Evolutionary conservation across 495 filamentous ascomycete species (phyloP).

Genomic region (Podospora comata): DNA sequence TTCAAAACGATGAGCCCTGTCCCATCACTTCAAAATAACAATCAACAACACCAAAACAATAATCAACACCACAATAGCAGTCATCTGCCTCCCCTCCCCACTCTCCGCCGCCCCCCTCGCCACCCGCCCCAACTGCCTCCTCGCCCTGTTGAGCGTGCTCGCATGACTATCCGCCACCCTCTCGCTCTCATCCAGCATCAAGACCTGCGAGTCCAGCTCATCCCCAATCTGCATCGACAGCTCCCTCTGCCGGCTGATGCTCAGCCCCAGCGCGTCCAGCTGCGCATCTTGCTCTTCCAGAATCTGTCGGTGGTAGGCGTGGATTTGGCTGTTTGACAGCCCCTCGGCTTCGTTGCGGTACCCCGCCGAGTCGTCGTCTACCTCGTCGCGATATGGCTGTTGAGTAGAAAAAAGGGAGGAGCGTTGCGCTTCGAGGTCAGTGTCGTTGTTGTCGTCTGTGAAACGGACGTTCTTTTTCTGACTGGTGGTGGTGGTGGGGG

Average conservation of each 20-base stretch:
- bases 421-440: constrained; percentile 45
- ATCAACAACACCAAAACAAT: constrained; percentile 75
- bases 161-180: constrained; percentile 76
- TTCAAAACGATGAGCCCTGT: not conserved
- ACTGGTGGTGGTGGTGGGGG: constrained; percentile 41
- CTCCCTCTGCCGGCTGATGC: constrained; percentile 88
- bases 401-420: constrained; percentile 51
- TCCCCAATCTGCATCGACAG: constrained; percentile 94
- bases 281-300: constrained; percentile 87
- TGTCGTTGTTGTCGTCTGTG: constrained; percentile 43
- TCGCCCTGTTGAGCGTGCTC: constrained; percentile 67
- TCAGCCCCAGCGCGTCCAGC: constrained; percentile 78
- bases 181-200: constrained; percentile 86
- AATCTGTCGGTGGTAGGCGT: constrained; percentile 75
- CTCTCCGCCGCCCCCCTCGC: constrained; percentile 72
- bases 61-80: constrained; percentile 71
- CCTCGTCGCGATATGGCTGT: constrained; percentile 50
- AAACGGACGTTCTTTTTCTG: constrained; percentile 82
- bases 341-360: constrained; percentile 46
- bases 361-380: constrained; percentile 47
- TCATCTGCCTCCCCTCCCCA: constrained; percentile 77
- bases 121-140: constrained; percentile 64
- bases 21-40: constrained; percentile 64
- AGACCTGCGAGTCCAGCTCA: constrained; percentile 86
- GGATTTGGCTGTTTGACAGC: constrained; percentile 80